These are phyloP conservation scores for Stenocarpella maydis DNA, from an alignment of 2,329 filamentous ascomycete species.

Conservation along the genomic window DNA sequence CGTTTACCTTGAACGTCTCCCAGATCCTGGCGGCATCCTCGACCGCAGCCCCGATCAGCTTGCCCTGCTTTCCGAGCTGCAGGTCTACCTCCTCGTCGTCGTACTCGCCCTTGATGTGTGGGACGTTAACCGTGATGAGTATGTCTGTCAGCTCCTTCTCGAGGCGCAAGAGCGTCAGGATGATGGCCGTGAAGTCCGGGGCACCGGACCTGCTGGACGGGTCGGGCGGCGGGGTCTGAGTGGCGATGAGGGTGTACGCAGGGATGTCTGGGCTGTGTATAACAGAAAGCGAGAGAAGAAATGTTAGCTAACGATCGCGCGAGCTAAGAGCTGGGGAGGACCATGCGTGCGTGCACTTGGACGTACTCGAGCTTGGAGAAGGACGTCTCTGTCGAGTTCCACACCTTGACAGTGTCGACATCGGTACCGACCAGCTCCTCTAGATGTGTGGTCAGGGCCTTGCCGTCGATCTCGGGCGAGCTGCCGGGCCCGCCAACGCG, in stretches of 20 bases:
- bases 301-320: background rate
- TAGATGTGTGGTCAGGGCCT: constrained; percentile 73
- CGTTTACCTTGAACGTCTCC: constrained; percentile 77
- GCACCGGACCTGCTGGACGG: constrained; percentile 47
- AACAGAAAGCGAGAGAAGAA: background rate
- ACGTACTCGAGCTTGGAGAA: constrained; percentile 64
- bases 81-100: constrained; percentile 76
- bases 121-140: constrained; percentile 87
- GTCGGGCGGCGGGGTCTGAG: constrained; percentile 57
- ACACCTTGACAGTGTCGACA: constrained; percentile 69
- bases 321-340: background rate
- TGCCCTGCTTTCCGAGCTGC: constrained; percentile 70
- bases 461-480: constrained; percentile 70
- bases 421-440: constrained; percentile 74
- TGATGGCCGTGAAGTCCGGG: constrained; percentile 75
- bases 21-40: constrained; percentile 75
- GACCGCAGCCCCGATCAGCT: constrained; percentile 72
- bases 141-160: constrained; percentile 81
- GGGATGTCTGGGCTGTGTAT: constrained; percentile 58
- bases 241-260: constrained; percentile 75
- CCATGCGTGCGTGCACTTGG: background rate
- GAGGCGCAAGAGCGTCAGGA: constrained; percentile 80
- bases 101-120: constrained; percentile 79
- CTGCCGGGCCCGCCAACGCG: constrained; percentile 68
- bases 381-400: constrained; percentile 69